Conservation (phyloP, 2,329 filamentous ascomycete species). For the Verticillium albo-atrum region DNA sequence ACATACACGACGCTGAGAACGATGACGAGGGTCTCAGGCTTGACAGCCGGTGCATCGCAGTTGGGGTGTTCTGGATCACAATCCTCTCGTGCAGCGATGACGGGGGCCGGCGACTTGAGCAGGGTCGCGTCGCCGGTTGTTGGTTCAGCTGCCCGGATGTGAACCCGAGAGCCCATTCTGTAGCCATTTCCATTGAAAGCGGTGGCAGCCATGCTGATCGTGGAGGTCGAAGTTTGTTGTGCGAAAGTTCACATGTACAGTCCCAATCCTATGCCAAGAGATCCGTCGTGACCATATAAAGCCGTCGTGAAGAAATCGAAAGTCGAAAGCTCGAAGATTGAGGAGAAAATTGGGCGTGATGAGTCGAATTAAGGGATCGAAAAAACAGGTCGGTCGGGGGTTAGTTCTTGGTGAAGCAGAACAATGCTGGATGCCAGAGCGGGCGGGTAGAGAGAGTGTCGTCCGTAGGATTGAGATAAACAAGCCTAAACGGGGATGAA, state of each 20-base stretch:
- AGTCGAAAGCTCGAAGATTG: neutral
- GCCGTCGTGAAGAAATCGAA: neutral
- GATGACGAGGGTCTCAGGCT: slow-evolving; percentile 59
- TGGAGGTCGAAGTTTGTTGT: neutral
- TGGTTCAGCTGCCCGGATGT: slow-evolving; percentile 13
- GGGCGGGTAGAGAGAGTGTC: slow-evolving; percentile 10
- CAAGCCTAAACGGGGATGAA: slow-evolving; percentile 9
- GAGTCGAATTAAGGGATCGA: neutral
- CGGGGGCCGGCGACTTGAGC: slow-evolving; percentile 9
- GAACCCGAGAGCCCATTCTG: slow-evolving; percentile 20
- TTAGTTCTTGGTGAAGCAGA: neutral
- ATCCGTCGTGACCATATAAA: neutral
- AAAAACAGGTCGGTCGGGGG: neutral
- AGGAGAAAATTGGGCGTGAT: neutral
- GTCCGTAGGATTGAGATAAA: neutral
- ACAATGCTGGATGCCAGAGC: neutral
- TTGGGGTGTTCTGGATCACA: slow-evolving; percentile 24
- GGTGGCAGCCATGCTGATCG: slow-evolving; percentile 6
- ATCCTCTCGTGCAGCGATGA: slow-evolving; percentile 10
- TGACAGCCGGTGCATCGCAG: slow-evolving; percentile 56
- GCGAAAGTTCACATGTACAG: neutral
- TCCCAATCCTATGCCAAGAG: neutral
- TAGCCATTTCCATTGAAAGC: slow-evolving; percentile 15
- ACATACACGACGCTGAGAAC: slow-evolving; percentile 68
- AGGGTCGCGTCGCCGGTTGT: slow-evolving; percentile 1